These are phyloP conservation scores for Pichia sp. DNA, from an alignment of 1,139 yeast genomes.

Conservation along the genomic window DNA sequence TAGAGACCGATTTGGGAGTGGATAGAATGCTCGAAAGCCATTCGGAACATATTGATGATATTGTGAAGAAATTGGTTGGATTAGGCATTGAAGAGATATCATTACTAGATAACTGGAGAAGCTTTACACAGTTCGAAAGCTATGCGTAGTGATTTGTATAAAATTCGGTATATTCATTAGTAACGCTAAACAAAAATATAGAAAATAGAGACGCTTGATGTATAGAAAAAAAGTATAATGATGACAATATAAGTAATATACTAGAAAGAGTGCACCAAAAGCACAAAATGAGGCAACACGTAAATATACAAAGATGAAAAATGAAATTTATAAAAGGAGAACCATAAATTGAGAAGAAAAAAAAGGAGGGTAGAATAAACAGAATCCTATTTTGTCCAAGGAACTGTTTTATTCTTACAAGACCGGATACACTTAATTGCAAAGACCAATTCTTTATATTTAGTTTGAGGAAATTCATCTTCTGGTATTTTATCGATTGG, in stretches of 20 bases:
- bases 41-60: background rate
- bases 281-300: no score
- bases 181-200: no score
- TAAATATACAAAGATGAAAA: no score
- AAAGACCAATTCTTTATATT: conserved; percentile 27
- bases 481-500: conserved; percentile 2
- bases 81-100: background rate
- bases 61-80: background rate
- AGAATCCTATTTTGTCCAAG: conserved; percentile 7
- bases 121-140: background rate
- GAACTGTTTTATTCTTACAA: conserved; percentile 19
- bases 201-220: no score
- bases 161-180: no score
- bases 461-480: conserved; percentile 9
- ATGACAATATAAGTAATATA: no score
- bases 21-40: conserved; percentile 23
- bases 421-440: conserved; percentile 29
- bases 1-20: conserved; percentile 52
- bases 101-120: conserved; percentile 9
- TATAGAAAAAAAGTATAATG: no score
- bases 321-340: no score
- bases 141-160: background rate
- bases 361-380: background rate
- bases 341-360: no score
- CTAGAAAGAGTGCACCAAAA: no score